Evolutionary conservation across 1,284 basidiomycete genomes (phyloP).

Genomic region (Amylostereum areolatum): DNA sequence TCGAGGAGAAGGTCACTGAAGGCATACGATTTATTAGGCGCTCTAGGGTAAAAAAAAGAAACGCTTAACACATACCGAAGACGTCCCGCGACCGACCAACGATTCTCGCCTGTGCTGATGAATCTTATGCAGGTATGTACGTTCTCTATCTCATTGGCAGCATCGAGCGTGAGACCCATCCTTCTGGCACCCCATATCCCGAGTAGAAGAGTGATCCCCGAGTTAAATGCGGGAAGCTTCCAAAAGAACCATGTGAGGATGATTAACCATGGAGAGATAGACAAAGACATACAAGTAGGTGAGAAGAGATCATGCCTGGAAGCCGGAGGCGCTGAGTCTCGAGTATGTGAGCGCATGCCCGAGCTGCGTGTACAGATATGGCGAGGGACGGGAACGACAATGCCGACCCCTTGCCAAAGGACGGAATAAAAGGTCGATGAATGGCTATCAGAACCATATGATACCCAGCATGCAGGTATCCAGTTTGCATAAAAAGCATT

Average conservation of each 20-base stretch:
- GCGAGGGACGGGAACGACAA: constrained; percentile 68
- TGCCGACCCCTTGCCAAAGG: constrained; percentile 49
- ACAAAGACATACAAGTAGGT: constrained; percentile 14
- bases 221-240: constrained; percentile 41
- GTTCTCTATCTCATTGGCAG: constrained; percentile 54
- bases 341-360: constrained; percentile 69
- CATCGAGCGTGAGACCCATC: constrained; percentile 40
- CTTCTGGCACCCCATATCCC: constrained; percentile 62
- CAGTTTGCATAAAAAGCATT: constrained; percentile 66
- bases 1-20: constrained; percentile 55
- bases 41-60: too few species aligned
- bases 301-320: constrained; percentile 1
- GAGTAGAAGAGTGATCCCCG: constrained; percentile 58
- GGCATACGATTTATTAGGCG: too few species aligned
- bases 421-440: constrained; percentile 79
- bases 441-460: constrained; percentile 75
- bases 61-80: constrained; percentile 60
- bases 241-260: too few species aligned
- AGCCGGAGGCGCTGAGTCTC: constrained; percentile 44
- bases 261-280: too few species aligned
- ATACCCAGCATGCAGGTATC: constrained; percentile 58
- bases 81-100: constrained; percentile 43
- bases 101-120: constrained; percentile 42
- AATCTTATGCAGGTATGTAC: constrained; percentile 60
- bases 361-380: constrained; percentile 80